These are phyloP conservation scores for Neurospora sp. DNA, from an alignment of 495 filamentous ascomycete species.

Conservation along the genomic window DNA sequence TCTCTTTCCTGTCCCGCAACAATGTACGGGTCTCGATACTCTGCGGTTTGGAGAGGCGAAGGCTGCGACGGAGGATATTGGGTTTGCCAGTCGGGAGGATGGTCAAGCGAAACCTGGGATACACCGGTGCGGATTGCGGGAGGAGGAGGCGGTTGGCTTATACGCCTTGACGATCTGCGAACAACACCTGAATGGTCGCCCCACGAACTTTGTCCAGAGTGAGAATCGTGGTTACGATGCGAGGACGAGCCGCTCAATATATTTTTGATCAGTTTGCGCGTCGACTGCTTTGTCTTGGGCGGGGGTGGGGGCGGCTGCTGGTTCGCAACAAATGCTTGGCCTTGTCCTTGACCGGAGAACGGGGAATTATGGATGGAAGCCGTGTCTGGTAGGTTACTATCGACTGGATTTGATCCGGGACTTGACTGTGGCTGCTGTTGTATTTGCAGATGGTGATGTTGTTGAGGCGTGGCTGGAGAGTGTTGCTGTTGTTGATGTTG, in stretches of 20 bases:
- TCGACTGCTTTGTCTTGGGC: constrained; percentile 30
- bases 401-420: constrained; percentile 19
- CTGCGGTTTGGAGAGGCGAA: constrained; percentile 35
- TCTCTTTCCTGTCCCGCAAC: constrained; percentile 28
- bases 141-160: constrained; percentile 31
- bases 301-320: constrained; percentile 26
- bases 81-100: constrained; percentile 25
- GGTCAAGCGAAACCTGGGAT: constrained; percentile 28
- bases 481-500: constrained; percentile 9
- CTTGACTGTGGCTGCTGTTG: constrained; percentile 3
- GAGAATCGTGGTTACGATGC: constrained; percentile 22
- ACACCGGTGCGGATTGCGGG: constrained; percentile 31
- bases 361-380: constrained; percentile 16
- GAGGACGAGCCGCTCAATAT: constrained; percentile 30
- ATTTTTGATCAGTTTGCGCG: constrained; percentile 37
- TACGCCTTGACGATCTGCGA: constrained; percentile 40
- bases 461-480: constrained; percentile 17
- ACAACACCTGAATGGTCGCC: constrained; percentile 29
- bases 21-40: constrained; percentile 27
- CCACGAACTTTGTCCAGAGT: constrained; percentile 23
- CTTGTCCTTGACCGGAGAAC: constrained; percentile 17
- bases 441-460: constrained; percentile 16
- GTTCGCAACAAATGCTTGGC: constrained; percentile 4
- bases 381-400: constrained; percentile 22
- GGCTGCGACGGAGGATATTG: constrained; percentile 22